A percentile compares a stretch with the other conserved stretches of the same genome.
These are phyloP conservation scores for Sclerotinia glacialis DNA, from an alignment of 2,329 filamentous ascomycete genomes.

Conservation along the genomic window DNA sequence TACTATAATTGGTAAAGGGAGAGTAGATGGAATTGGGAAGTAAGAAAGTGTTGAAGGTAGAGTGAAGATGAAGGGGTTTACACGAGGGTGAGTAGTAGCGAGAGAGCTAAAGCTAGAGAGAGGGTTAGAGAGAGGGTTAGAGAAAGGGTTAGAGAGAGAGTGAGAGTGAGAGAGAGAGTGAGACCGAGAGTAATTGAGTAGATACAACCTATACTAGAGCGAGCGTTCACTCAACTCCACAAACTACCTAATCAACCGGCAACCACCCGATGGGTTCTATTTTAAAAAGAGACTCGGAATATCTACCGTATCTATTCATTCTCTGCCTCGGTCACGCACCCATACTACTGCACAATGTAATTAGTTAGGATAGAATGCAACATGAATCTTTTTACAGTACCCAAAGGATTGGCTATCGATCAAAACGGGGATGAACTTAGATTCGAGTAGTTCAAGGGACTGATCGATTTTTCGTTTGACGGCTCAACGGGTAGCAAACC, in stretches of 20 bases:
- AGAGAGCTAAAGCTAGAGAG: too few relatives aligned
- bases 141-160: too few relatives aligned
- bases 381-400: slow-evolving; percentile 5
- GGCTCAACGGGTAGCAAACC: neutral
- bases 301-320: neutral
- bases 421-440: neutral
- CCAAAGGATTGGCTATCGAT: neutral
- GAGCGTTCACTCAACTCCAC: neutral
- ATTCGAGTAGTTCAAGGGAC: neutral
- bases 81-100: too few relatives aligned
- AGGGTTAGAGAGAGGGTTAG: too few relatives aligned
- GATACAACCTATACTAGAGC: neutral
- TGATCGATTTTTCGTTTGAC: neutral
- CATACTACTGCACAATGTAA: slow-evolving; percentile 7
- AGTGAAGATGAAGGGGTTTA: too few relatives aligned
- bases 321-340: neutral
- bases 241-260: neutral
- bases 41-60: too few relatives aligned
- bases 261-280: neutral
- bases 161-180: too few relatives aligned
- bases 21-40: too few relatives aligned
- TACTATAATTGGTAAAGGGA: too few relatives aligned
- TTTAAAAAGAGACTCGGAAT: neutral
- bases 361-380: neutral
- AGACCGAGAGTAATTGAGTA: neutral